Conservation (phyloP, 2,329 filamentous ascomycete species). For the Alternaria sp. region DNA sequence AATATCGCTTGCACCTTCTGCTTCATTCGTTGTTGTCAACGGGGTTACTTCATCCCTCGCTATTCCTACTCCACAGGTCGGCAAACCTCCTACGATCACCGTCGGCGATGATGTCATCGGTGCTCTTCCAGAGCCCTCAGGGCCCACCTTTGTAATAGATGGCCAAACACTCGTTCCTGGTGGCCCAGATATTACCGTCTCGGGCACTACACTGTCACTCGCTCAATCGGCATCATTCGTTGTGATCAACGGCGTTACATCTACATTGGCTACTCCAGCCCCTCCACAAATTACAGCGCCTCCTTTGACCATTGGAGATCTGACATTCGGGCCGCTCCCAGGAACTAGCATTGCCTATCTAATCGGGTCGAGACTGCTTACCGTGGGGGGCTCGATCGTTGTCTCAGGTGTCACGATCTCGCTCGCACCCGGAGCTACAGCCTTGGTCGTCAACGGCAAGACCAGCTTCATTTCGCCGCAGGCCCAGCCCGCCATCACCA, state of each 20-base stretch:
- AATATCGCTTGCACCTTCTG: slow-evolving; percentile 37
- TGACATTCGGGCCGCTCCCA: slow-evolving; percentile 34
- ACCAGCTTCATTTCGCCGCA: slow-evolving; percentile 38
- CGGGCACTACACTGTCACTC: slow-evolving; percentile 44
- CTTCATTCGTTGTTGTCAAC: slow-evolving; percentile 39
- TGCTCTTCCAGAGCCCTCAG: slow-evolving; percentile 11
- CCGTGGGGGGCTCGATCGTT: slow-evolving; percentile 46
- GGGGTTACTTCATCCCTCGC: slow-evolving; percentile 43
- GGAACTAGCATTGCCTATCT: slow-evolving; percentile 45
- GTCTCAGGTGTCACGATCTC: slow-evolving; percentile 38
- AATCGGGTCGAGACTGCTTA: slow-evolving; percentile 47
- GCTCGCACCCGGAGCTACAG: slow-evolving; percentile 36
- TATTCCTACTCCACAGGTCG: slow-evolving; percentile 18
- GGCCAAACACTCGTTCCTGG: slow-evolving; percentile 48
- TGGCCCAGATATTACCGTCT: slow-evolving; percentile 43
- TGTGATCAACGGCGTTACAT: slow-evolving; percentile 44
- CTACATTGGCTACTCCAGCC: slow-evolving; percentile 40
- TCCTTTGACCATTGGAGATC: slow-evolving; percentile 39
- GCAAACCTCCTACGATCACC: slow-evolving; percentile 28
- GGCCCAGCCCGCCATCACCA: slow-evolving; percentile 25
- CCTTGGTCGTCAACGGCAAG: slow-evolving; percentile 41
- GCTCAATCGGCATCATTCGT: slow-evolving; percentile 36
- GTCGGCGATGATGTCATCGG: slow-evolving; percentile 26
- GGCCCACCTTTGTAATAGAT: slow-evolving; percentile 40
- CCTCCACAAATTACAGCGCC: slow-evolving; percentile 32